A percentile compares a stretch with the other conserved stretches of the same genome.
phyloP scores from a whole-genome alignment of 1,139 yeast species.

The Pichia inconspicua region DNA sequence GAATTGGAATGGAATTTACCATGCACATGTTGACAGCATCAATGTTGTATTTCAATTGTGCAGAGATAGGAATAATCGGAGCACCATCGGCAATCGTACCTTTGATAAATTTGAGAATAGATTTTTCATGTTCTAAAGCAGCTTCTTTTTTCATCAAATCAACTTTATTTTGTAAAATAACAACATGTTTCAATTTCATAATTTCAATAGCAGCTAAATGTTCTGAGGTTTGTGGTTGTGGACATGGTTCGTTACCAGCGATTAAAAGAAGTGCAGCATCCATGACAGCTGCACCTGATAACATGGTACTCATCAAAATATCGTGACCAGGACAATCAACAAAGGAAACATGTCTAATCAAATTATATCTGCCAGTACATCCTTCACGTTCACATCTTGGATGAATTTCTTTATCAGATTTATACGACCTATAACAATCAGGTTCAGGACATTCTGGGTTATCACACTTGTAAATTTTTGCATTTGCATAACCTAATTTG shows the following conservation, averaged over 20 bases:
- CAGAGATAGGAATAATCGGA: conserved; percentile 97
- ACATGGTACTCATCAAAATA: conserved; percentile 99
- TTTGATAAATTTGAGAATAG: conserved; percentile 83
- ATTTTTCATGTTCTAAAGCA: conserved; percentile 91
- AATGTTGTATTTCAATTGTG: conserved; percentile 95
- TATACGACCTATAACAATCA: conserved; percentile 88
- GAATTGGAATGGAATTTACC: conserved; percentile 93
- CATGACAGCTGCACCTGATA: conserved; percentile 99
- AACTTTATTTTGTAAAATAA: conserved; percentile 94
- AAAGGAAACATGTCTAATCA: conserved; percentile 94
- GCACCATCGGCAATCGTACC: conserved; percentile 99
- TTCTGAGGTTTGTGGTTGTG: conserved; percentile 99
- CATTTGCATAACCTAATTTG: conserved; percentile 97
- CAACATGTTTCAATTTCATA: conserved; percentile 95
- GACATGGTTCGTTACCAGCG: conserved; percentile 99
- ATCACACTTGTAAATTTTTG: conserved; percentile 92
- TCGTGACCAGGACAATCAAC: conserved; percentile 99
- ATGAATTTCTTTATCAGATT: conserved; percentile 87
- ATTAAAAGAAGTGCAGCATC: conserved; percentile 94
- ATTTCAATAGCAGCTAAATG: conserved; percentile 99
- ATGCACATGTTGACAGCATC: conserved; percentile 97
- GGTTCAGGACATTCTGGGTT: conserved; percentile 87
- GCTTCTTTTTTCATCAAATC: conserved; percentile 97
- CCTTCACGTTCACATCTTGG: conserved; percentile 89
- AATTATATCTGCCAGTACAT: conserved; percentile 73